Conservation (phyloP, 208 protist genomes). For the Endotrypanum monterogeii region DNA sequence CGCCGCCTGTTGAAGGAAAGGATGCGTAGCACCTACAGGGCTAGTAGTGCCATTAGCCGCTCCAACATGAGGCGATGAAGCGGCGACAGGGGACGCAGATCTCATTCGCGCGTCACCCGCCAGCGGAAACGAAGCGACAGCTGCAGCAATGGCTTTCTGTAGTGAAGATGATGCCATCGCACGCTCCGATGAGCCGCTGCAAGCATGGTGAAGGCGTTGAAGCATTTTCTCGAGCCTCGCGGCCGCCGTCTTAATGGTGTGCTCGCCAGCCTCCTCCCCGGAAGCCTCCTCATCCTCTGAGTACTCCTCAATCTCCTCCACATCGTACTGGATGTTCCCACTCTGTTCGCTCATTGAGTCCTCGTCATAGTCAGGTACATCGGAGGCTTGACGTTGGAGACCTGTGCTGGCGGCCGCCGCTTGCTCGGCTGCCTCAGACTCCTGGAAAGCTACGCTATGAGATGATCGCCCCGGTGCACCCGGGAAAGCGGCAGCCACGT, state of each 20-base stretch:
- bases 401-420: background rate
- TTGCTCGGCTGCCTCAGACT: background rate
- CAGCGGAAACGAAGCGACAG: background rate
- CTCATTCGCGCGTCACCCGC: background rate
- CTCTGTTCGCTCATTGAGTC: slow-evolving; percentile 4
- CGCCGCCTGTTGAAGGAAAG: slow-evolving; percentile 34
- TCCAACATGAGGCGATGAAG: background rate
- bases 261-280: slow-evolving; percentile 4
- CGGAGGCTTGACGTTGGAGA: slow-evolving; percentile 9
- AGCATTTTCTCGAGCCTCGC: slow-evolving; percentile 25
- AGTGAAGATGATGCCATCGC: background rate
- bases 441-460: background rate
- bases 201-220: slow-evolving; percentile 25
- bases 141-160: background rate
- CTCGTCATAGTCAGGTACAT: slow-evolving; percentile 19
- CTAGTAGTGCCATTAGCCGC: background rate
- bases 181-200: slow-evolving; percentile 19
- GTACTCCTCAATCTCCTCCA: slow-evolving; percentile 32
- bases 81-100: slow-evolving; percentile 1
- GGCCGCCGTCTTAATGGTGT: background rate
- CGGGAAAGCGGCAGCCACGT: background rate
- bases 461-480: background rate
- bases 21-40: slow-evolving; percentile 22
- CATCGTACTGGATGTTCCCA: slow-evolving; percentile 23
- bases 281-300: slow-evolving; percentile 21